These are phyloP conservation scores for Pyrenochaeta sp. DNA, from an alignment of 2,329 filamentous ascomycete species.

Conservation along the genomic window DNA sequence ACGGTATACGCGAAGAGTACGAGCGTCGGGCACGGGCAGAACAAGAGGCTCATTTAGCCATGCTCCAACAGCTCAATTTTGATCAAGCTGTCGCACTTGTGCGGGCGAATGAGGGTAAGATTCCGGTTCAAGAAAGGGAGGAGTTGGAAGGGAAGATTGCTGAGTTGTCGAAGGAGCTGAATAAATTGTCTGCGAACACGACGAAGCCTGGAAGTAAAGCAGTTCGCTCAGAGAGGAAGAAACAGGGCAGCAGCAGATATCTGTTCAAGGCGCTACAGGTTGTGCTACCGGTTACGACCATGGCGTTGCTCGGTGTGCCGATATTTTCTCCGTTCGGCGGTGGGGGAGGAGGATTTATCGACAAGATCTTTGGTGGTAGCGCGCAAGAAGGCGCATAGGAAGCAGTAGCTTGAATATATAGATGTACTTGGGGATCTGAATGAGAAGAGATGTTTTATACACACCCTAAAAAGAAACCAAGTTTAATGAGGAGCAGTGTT, in stretches of 20 bases:
- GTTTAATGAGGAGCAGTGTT: background rate
- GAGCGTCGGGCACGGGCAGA: background rate
- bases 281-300: background rate
- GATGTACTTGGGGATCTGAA: background rate
- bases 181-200: background rate
- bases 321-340: conserved; percentile 1
- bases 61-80: conserved; percentile 4
- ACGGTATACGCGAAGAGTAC: background rate
- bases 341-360: background rate
- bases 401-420: background rate
- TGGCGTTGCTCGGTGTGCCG: conserved; percentile 1
- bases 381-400: conserved; percentile 56
- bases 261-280: background rate
- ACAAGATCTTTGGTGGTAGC: background rate
- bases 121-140: background rate
- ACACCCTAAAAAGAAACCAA: too few relatives aligned
- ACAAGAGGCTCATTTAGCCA: background rate
- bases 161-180: conserved; percentile 1
- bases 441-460: too few relatives aligned
- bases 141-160: conserved; percentile 4
- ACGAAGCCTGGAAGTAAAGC: background rate
- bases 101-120: conserved; percentile 1
- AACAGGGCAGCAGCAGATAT: conserved; percentile 1
- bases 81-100: background rate
- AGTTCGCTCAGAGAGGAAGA: background rate